These are phyloP conservation scores for Bruguiera parviflora DNA, from an alignment of 345 rosid genomes.

Conservation along the genomic window DNA sequence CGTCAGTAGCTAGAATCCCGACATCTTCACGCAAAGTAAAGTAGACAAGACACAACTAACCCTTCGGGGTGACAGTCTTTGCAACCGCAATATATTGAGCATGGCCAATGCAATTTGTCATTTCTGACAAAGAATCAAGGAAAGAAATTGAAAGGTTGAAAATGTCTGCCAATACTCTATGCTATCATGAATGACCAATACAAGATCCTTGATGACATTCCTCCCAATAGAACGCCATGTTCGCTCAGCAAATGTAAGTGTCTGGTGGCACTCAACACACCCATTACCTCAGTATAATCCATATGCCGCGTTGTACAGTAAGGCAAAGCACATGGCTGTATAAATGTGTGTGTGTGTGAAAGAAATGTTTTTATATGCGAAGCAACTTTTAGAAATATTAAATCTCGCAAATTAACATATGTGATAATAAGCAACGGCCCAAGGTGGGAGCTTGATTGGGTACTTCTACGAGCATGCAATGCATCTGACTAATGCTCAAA, in stretches of 20 bases:
- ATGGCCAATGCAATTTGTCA: not conserved
- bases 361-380: no score
- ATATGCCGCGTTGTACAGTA: not conserved
- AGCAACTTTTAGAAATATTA: no score
- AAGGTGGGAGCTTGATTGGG: no score
- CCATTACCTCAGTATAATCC: no score
- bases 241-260: no score
- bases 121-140: conserved; percentile 14
- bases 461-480: no score
- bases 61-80: conserved; percentile 6
- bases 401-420: no score
- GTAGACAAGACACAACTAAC: conserved; percentile 40
- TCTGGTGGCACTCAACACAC: no score
- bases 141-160: conserved; percentile 6
- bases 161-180: conserved; percentile 38
- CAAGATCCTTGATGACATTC: conserved; percentile 9
- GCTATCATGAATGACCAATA: conserved; percentile 14
- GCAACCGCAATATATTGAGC: conserved; percentile 6
- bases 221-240: no score
- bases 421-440: no score
- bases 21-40: conserved; percentile 14
- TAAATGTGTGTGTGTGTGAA: no score
- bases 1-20: conserved; percentile 2
- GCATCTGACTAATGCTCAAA: no score
- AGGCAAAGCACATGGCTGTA: conserved; percentile 23